Evolutionary conservation across 1,139 yeast genomes (phyloP).

Genomic region (Magnusiomyces clavatus): DNA sequence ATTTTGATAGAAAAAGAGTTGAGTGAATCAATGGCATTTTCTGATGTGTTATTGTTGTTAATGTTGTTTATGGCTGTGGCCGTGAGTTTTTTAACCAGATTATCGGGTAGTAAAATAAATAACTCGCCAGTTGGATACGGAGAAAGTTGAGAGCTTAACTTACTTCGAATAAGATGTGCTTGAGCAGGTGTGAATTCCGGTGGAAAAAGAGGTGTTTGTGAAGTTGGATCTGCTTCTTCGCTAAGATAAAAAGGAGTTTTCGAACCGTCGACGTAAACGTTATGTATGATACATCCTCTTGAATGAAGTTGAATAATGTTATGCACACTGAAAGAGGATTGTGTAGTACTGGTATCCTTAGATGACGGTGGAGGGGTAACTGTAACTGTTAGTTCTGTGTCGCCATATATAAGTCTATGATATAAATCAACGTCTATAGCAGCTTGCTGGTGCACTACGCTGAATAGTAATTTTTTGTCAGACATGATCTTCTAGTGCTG

Average conservation of each 20-base stretch:
- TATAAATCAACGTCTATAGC: conserved; percentile 60
- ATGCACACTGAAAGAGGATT: conserved; percentile 31
- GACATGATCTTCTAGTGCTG: conserved; percentile 2
- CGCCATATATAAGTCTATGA: conserved; percentile 49
- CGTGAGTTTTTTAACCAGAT: conserved; percentile 39
- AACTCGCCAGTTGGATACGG: conserved; percentile 58
- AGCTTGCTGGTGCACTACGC: conserved; percentile 62
- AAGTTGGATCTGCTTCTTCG: conserved; percentile 43
- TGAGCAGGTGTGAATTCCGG: conserved; percentile 4
- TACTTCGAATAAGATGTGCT: conserved; percentile 4
- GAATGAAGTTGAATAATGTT: conserved; percentile 54
- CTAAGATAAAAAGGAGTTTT: conserved; percentile 44
- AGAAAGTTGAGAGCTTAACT: conserved; percentile 16
- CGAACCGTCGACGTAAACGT: conserved; percentile 56
- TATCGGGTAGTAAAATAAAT: conserved; percentile 52
- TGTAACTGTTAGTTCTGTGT: conserved; percentile 66
- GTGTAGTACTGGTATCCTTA: neutral
- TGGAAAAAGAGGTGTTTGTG: conserved; percentile 48
- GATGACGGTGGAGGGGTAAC: conserved; percentile 7
- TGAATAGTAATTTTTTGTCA: conserved; percentile 27
- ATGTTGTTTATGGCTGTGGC: conserved; percentile 26
- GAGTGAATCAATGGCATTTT: conserved; percentile 22
- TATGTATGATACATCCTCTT: conserved; percentile 60
- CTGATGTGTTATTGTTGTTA: conserved; percentile 4
- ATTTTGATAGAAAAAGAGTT: conserved; percentile 62